Evolutionary conservation across 345 rosid species (phyloP), one percentile per base, ranked within the genome.

Genomic region (Raphanus raphanistrum): DNA sequence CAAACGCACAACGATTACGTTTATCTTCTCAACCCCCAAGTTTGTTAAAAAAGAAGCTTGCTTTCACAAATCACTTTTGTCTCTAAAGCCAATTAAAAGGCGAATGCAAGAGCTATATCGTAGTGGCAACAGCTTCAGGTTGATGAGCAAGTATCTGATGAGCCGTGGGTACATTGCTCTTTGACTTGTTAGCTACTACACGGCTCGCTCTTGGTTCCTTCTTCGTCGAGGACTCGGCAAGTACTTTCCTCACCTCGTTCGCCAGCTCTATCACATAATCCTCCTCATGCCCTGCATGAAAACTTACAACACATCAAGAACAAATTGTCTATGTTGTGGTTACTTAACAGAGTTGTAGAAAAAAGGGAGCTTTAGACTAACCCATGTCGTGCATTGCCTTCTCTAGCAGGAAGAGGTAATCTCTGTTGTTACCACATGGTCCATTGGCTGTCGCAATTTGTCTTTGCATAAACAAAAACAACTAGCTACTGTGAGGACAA

Each of bases 381-480:
- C 96, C 97, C 2, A 92, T 88, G 79, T 91, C 88, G 73, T 75
- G 89, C 94, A 95, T 81, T 80, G 98, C 98, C 84, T 89, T 91
- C 88, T 95, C 99, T 31, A 95, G 72, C 82, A 41, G 68, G 83
- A 95, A 92, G 33, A 95, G 86, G 66, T 95, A 95, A 52, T 95
- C 99, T 71, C 97, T 86, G 73, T 95, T 92, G 90, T 95, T 90
- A 68, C 99, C 99, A 73, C 91, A 90, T 13, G 99, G 99, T 79
- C 99, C 99, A 76, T 63, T 73, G 7, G 99, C 99, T 58, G 92
- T 91, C 8, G 99, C 97, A 69, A 95, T 95, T 91, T 92, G 99
- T 83, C 98, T 94, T 52, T 66, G 12, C 11, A 5, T 5, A 70
- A 28, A 68, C 52, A 3, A 28, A 71, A 66, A 6, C 25, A 62